Percentiles rank a stretch among this genome's conserved stretches.
Evolutionary conservation across 2,329 filamentous ascomycete genomes (phyloP).

Genomic region (Dactylonectria macrodidyma): DNA sequence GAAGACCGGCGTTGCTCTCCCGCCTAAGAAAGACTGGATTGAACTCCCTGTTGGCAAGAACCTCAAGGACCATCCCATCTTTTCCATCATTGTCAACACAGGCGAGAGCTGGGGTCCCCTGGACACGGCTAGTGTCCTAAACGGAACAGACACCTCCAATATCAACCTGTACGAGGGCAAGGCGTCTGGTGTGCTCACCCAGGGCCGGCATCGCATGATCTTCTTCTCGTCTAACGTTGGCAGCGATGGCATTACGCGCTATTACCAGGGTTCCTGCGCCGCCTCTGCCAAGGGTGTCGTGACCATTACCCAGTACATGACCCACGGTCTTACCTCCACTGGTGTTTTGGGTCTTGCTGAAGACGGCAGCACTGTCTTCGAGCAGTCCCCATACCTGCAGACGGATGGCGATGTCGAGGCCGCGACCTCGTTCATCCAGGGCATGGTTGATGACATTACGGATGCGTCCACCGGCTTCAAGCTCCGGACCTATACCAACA

Average conservation of each 20-base stretch:
- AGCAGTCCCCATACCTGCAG: constrained; percentile 72
- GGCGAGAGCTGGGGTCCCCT: constrained; percentile 23
- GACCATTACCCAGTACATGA: constrained; percentile 73
- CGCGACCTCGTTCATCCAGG: constrained; percentile 76
- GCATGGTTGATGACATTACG: constrained; percentile 68
- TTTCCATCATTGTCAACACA: constrained; percentile 47
- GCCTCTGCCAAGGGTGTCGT: constrained; percentile 71
- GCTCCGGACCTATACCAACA: constrained; percentile 35
- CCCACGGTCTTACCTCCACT: constrained; percentile 72
- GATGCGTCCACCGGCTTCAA: constrained; percentile 38
- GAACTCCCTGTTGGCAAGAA: constrained; percentile 70
- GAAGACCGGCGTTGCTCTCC: constrained; percentile 67
- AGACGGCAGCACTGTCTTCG: constrained; percentile 70
- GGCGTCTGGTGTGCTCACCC: constrained; percentile 72
- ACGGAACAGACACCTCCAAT: constrained; percentile 63
- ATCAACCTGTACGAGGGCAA: constrained; percentile 74
- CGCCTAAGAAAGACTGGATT: constrained; percentile 66
- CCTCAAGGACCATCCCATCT: constrained; percentile 67
- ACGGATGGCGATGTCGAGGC: constrained; percentile 72
- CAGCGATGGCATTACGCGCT: constrained; percentile 72
- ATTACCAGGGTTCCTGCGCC: constrained; percentile 77
- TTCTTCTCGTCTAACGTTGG: constrained; percentile 68
- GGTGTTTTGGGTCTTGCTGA: constrained; percentile 73
- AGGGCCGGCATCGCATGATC: constrained; percentile 75
- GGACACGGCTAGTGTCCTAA: constrained; percentile 62